Base-by-base conservation (phyloP, 495 filamentous ascomycete species). In the Pseudomonodictys pantanalensis region DNA sequence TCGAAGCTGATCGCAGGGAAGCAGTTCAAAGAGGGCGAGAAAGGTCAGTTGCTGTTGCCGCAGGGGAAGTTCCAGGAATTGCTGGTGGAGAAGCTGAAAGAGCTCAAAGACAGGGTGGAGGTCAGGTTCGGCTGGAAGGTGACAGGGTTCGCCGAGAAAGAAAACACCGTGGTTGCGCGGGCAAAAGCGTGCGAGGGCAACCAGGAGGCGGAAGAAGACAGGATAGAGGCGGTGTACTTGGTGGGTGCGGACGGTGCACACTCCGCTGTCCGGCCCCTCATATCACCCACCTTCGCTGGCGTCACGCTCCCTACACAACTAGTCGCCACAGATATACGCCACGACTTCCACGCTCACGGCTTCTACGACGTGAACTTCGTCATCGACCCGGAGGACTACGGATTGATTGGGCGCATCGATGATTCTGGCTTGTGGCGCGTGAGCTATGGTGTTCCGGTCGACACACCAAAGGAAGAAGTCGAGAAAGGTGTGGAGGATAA, bases 281-380 rank as follows among this genome's bases (percentile, higher is more conserved):
- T 52, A 0, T 28, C 17, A 8, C 22, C 42, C 18, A 6, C 33
- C 1, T 60, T 60, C 10, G 25, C 38, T 0, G 60, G 60, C 46
- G 54, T 38, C 20, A 58, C 54, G 17, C 39, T 64, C 12, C 20
- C 24, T 22, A 20, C 17, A 3, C 45, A 52, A 42, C 54, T 64
- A 24, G 60, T 58, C 1, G 53, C 60, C 25, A 64, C 54, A 3
- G 60, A 64, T 32, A 29, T 64, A 28, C 4, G 3, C 10, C 58
- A 45, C 23, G 52, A 57, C 25, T 51, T 58, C 44, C 30, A 58
- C 23, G 30, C 25, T 5, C 26, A 58, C 24, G 44, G 55, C 15
- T 58, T 58, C 33, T 58, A 41, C 22, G 55, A 58, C 17, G 55
- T 32, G 44, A 58, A 58, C 29, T 58, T 58, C 22, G 55, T 58